Base-by-base conservation (phyloP, 2,329 filamentous ascomycete species). In the Ophiostoma sp. region DNA sequence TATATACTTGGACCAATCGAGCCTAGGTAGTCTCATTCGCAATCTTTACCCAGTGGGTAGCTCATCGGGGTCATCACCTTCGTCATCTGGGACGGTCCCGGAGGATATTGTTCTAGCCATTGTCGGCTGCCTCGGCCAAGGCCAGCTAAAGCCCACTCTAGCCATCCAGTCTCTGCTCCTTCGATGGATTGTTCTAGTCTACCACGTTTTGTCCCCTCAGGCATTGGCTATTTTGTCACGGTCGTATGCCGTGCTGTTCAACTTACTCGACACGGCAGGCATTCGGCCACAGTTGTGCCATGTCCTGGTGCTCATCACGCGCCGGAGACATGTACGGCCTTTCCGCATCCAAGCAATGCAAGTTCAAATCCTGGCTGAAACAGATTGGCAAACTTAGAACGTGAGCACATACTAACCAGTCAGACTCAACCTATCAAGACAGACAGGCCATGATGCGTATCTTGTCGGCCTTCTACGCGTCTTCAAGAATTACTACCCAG, bases 401-500 rank as follows among this genome's bases (percentile, higher is more conserved):
- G 6, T 47, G 12, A 47, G 14, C 42, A 47, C 3, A 62, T 8
- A 65, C 64, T 75, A 40, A 75, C 68, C 9, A 12, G 6, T 44
- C 66, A 89, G 86, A 65, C 79, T 89, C 71, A 80, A 81, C 49
- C 76, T 88, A 45, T 84, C 85, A 2, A 79, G 86, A 60, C 84
- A 87, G 74, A 84, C 82, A 4, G 89, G 88, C 18, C 89, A 90
- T 74, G 92, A 96, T 68, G 89, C 89, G 65, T 84, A 87, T 66
- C 80, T 96, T 47, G 83, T 90, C 49, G 90, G 90, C 3, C 81
- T 96, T 18, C 80, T 96, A 65, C 85, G 89, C 68, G 87, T 94
- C n/a, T 96, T 89, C 80, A 95, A 95, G 75, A 92, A 94, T 76
- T 96, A 94, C 77, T 96, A 94, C 74, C 92, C 92, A 0, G 92